These are phyloP conservation scores for Melampsora americana DNA, from an alignment of 1,284 basidiomycete species.

Conservation along the genomic window DNA sequence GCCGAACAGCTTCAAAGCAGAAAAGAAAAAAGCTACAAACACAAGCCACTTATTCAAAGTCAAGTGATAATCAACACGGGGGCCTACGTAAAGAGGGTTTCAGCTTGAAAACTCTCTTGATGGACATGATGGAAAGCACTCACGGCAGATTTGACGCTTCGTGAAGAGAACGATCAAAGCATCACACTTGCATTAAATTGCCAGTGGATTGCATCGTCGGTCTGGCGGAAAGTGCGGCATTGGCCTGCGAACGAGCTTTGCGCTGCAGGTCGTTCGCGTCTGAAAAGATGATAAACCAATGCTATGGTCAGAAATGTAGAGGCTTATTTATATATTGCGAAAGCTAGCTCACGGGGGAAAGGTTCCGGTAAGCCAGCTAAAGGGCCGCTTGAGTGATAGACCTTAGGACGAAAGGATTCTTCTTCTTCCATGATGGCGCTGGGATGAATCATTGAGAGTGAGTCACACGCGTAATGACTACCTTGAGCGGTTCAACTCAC, in stretches of 20 bases:
- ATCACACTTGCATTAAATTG: background rate
- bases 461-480: background rate
- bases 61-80: too few relatives aligned
- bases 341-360: constrained; percentile 60
- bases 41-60: too few relatives aligned
- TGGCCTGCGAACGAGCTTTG: constrained; percentile 44
- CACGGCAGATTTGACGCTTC: too few relatives aligned
- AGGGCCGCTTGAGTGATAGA: constrained; percentile 72
- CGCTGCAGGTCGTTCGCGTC: constrained; percentile 43
- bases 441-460: constrained; percentile 12
- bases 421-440: constrained; percentile 69
- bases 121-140: too few relatives aligned
- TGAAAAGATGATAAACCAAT: background rate
- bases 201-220: constrained; percentile 12
- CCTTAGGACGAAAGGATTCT: constrained; percentile 74
- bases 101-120: too few relatives aligned
- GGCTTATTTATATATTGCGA: background rate
- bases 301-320: background rate
- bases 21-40: too few relatives aligned
- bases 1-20: too few relatives aligned
- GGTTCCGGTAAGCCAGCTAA: constrained; percentile 70
- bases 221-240: constrained; percentile 36
- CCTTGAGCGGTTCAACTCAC: constrained; percentile 50
- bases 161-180: background rate
- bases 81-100: too few relatives aligned